Percentiles rank a stretch among this genome's conserved stretches.
Evolutionary conservation across 495 filamentous ascomycete species (phyloP).

Genomic region (Penicillium paradoxum): DNA sequence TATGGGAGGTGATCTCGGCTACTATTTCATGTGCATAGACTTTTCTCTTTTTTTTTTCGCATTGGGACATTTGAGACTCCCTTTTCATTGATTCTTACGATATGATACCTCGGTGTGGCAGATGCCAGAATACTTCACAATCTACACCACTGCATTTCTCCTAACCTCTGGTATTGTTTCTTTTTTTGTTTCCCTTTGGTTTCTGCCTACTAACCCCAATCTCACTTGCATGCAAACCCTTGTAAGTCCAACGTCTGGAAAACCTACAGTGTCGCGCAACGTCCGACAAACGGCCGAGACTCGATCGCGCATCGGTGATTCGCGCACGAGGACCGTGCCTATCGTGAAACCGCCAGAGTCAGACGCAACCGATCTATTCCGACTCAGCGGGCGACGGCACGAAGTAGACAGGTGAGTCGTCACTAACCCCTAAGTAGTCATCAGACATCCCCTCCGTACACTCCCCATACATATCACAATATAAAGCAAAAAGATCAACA

Average conservation of each 20-base stretch:
- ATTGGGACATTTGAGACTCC: slow-evolving; percentile 13
- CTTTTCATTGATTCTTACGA: slow-evolving; percentile 15
- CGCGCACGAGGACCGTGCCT: not conserved
- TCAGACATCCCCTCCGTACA: too few species aligned
- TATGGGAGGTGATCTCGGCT: slow-evolving; percentile 18
- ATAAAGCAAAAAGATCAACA: too few species aligned
- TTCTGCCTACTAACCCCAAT: not conserved
- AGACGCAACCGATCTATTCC: not conserved
- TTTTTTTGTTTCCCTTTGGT: not conserved
- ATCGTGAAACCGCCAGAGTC: slow-evolving; percentile 10
- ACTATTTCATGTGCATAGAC: slow-evolving; percentile 22
- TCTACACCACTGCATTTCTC: slow-evolving; percentile 2
- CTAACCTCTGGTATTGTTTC: not conserved
- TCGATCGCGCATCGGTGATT: slow-evolving; percentile 8
- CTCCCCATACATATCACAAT: too few species aligned
- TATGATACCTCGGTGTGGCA: slow-evolving; percentile 24
- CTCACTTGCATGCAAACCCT: not conserved
- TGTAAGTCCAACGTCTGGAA: too few species aligned
- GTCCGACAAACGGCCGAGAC: slow-evolving; percentile 3
- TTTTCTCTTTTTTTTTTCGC: slow-evolving; percentile 13
- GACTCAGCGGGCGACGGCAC: not conserved
- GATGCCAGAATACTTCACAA: not conserved
- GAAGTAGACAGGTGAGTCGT: too few species aligned
- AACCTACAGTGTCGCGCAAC: not conserved
- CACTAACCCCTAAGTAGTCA: too few species aligned